These are phyloP conservation scores for Zymoseptoria ardabiliae DNA, from an alignment of 2,329 filamentous ascomycete genomes.

Conservation along the genomic window DNA sequence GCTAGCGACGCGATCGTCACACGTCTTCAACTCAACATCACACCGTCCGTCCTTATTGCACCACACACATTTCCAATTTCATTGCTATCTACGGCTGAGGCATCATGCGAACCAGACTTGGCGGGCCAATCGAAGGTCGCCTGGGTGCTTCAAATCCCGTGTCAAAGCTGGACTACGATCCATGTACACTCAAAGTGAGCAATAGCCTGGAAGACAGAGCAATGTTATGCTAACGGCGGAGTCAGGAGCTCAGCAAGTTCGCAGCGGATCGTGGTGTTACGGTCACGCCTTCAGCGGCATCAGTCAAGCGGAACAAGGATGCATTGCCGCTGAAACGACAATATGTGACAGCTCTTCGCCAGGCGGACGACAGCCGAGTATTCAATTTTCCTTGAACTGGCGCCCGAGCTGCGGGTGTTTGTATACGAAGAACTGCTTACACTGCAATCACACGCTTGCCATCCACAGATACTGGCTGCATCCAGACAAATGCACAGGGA, in stretches of 20 bases:
- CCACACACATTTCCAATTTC: too few species aligned
- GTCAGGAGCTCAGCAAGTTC: constrained; percentile 8
- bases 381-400: constrained; percentile 11
- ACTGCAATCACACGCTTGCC: neutral
- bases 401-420: neutral
- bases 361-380: constrained; percentile 4
- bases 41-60: too few species aligned
- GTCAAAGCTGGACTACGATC: too few species aligned
- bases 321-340: constrained; percentile 1
- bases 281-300: neutral
- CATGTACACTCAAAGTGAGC: too few species aligned
- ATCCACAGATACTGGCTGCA: constrained; percentile 24
- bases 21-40: too few species aligned
- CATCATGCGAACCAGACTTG: too few species aligned
- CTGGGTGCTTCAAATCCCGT: too few species aligned
- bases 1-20: too few species aligned
- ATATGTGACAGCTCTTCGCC: constrained; percentile 5
- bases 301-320: neutral
- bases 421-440: neutral
- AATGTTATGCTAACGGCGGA: too few species aligned
- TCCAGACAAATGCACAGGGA: constrained; percentile 31
- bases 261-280: constrained; percentile 2
- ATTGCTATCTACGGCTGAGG: too few species aligned
- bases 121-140: too few species aligned
- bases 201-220: too few species aligned